Conservation (phyloP, 2,329 filamentous ascomycete genomes). For the Ophiostoma pallidulum region DNA sequence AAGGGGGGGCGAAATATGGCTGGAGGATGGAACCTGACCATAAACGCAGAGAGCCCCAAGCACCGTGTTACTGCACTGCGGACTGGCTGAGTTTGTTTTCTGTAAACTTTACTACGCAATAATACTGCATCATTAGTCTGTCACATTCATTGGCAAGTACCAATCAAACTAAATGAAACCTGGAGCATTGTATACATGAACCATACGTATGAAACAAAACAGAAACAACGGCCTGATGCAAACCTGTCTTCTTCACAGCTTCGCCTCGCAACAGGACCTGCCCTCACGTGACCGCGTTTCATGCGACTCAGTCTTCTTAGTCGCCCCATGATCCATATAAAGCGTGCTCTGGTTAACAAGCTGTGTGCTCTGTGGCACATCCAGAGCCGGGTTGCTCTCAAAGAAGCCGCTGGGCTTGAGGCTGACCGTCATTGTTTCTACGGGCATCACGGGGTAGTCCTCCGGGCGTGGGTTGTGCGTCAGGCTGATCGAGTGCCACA, state of each 20-base stretch:
- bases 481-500: conserved; percentile 49
- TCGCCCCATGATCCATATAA: conserved; percentile 6
- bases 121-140: no score
- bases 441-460: conserved; percentile 62
- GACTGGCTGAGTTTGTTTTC: no score
- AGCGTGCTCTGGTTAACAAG: conserved; percentile 27
- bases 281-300: conserved; percentile 1
- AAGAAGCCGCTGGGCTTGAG: conserved; percentile 48
- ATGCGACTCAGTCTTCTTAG: background rate
- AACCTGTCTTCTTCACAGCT: background rate
- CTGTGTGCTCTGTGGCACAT: conserved; percentile 35
- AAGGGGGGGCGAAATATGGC: no score
- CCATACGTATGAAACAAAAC: background rate
- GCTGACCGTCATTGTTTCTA: conserved; percentile 30
- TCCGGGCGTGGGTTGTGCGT: conserved; percentile 57
- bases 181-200: background rate
- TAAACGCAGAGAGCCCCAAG: no score
- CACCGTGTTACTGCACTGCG: no score
- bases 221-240: no score
- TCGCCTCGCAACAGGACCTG: background rate
- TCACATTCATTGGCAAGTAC: no score
- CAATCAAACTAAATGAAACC: no score
- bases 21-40: no score
- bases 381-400: conserved; percentile 37
- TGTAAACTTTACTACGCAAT: no score